A percentile compares a stretch with the other conserved stretches of the same genome.
Evolutionary conservation across 2,329 filamentous ascomycete genomes (phyloP).

Genomic region (Gaeumannomyces sp.): DNA sequence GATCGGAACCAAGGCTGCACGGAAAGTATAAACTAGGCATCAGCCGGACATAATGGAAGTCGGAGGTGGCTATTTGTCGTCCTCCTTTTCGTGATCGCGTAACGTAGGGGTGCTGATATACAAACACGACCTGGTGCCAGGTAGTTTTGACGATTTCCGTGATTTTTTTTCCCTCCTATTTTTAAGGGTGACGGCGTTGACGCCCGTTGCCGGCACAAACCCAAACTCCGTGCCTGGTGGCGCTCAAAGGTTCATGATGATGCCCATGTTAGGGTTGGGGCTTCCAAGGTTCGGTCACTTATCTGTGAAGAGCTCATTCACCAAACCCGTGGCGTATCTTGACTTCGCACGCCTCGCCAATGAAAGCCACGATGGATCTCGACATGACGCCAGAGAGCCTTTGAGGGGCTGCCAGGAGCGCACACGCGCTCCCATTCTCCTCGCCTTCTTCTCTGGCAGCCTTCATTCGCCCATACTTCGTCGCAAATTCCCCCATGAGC

Average conservation of each 20-base stretch:
- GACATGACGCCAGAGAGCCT: neutral
- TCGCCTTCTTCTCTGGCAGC: neutral
- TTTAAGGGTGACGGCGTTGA: neutral
- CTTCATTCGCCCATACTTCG: neutral
- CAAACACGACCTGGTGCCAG: no score
- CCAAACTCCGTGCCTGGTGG: neutral
- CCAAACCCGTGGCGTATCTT: neutral
- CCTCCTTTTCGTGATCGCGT: no score
- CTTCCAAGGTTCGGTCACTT: neutral
- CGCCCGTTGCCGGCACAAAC: neutral
- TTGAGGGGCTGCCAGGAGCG: neutral
- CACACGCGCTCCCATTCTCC: neutral
- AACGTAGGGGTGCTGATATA: no score
- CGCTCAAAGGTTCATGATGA: neutral
- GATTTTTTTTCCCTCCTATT: neutral
- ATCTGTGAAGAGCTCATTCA: neutral
- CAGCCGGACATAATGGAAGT: no score
- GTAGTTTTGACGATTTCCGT: no score
- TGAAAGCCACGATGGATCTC: neutral
- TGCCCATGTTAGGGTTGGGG: neutral
- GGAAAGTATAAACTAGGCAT: no score
- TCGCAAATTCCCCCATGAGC: no score
- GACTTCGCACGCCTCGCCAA: neutral
- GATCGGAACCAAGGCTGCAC: no score
- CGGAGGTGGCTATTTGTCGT: no score